These are phyloP conservation scores for Mycena pura DNA, from an alignment of 768 basidiomycete genomes.

Conservation along the genomic window DNA sequence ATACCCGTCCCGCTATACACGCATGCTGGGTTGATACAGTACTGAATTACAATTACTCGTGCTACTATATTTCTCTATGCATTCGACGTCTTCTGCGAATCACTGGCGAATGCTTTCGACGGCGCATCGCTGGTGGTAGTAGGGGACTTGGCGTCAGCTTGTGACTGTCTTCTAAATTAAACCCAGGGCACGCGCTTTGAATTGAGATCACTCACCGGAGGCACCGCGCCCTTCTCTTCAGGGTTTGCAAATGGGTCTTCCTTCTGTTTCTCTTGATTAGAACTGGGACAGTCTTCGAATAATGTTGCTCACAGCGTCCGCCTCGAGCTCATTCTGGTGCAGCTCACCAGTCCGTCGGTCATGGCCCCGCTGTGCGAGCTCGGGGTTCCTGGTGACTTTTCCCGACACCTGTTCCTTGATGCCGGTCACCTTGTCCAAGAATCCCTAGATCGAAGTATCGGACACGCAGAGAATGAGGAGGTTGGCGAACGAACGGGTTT, in stretches of 20 bases:
- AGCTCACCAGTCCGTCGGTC: conserved; percentile 40
- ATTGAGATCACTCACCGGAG: too few relatives aligned
- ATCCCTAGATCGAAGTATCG: conserved; percentile 25
- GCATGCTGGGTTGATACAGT: too few relatives aligned
- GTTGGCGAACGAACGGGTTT: conserved; percentile 38
- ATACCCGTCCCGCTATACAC: too few relatives aligned
- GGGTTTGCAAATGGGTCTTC: conserved; percentile 28
- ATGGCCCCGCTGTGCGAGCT: conserved; percentile 35
- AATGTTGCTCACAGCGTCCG: conserved; percentile 25
- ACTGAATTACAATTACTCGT: too few relatives aligned
- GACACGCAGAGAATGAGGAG: neutral
- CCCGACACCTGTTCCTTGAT: conserved; percentile 43
- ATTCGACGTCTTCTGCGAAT: too few relatives aligned
- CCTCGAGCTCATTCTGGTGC: conserved; percentile 37
- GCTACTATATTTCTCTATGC: too few relatives aligned
- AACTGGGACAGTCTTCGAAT: neutral
- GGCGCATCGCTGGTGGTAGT: too few relatives aligned
- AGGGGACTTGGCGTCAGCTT: too few relatives aligned
- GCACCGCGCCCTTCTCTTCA: conserved; percentile 31
- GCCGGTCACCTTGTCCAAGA: conserved; percentile 42
- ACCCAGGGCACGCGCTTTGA: too few relatives aligned
- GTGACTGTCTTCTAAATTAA: too few relatives aligned
- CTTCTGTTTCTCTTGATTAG: neutral
- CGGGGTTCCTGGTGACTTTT: conserved; percentile 39
- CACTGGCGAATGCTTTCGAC: too few relatives aligned